Base-by-base conservation (phyloP, 2,329 filamentous ascomycete genomes). In the Lecanicillium sp. region DNA sequence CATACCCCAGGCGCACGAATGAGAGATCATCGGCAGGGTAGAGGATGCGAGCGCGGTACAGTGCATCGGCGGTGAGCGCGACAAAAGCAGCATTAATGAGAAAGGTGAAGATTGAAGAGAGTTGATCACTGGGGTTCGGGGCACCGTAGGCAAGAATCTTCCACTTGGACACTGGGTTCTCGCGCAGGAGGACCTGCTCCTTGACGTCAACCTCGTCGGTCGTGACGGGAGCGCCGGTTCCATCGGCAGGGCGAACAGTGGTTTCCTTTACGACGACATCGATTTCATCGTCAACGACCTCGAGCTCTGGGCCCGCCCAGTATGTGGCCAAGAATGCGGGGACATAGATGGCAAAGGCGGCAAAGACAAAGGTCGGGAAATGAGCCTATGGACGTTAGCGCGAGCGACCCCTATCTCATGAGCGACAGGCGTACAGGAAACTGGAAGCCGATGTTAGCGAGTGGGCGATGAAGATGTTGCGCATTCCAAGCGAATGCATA, bases 1-100 rank as follows among this genome's bases (percentile, higher is more conserved):
- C 84, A 62, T 91, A 91, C 21, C 93, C 93, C 14, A 95, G 72
- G 8, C 93, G 79, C 33, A 87, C 87, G 63, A 98, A 95, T 0
- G 90, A 87, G 10, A 95, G 71, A 54, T 94, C 83, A 23, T 87
- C 70, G 21, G 75, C 81, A 4, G 84, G 81, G 63, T 95, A 76
- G 27, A 85, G 77, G 51, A 84, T 64, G 10, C 81, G 79, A 2
- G 86, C 84, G 17, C 86, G 80, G 60, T 87, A 90, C 12, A 95
- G 74, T 32, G 90, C 78, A 63, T 98, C 93, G 21, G 84, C 74
- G 0, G 84, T 79, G 65, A 91, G 79, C 8, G 78, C 70, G 5
- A 89, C 74, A 33, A 93, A 70, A 3, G 76, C 67, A 15, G 81
- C 60, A 62, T 97, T 97, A 62, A 93, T 76, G 23, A 83, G 66